phyloP scores from a whole-genome alignment of 768 basidiomycete genomes.

The Pluteus cervinus region DNA sequence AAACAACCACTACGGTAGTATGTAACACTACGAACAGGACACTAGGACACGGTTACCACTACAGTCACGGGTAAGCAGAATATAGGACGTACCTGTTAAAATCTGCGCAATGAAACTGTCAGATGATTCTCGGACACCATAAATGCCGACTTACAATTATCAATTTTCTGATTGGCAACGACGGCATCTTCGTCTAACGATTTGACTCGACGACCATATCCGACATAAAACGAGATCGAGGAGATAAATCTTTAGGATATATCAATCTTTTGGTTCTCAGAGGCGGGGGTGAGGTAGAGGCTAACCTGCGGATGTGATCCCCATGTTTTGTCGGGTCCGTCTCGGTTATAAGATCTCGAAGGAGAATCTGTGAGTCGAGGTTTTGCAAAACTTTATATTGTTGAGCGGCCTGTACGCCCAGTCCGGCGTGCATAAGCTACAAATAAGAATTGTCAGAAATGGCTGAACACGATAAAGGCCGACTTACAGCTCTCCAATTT shows the following conservation, averaged over 20 bases:
- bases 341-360: constrained; percentile 15
- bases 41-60: too few relatives aligned
- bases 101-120: constrained; percentile 2
- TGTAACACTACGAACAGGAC: too few relatives aligned
- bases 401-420: constrained; percentile 18
- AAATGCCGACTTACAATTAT: constrained; percentile 12
- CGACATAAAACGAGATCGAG: constrained; percentile 17
- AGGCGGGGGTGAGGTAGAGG: neutral
- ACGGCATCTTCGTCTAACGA: constrained; percentile 17
- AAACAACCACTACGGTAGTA: neutral
- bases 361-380: constrained; percentile 15
- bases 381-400: constrained; percentile 18
- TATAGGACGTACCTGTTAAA: constrained; percentile 1
- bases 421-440: constrained; percentile 20
- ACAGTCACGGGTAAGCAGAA: neutral
- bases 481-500: constrained; percentile 25
- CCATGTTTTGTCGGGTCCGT: constrained; percentile 9
- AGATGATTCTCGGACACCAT: constrained; percentile 1
- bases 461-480: neutral
- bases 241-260: constrained; percentile 13
- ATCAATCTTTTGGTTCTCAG: constrained; percentile 8
- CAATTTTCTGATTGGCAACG: constrained; percentile 14
- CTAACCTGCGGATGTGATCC: constrained; percentile 15
- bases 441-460: constrained; percentile 3
- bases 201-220: constrained; percentile 18